Conservation (phyloP, 352 stramenopile species). For the Pythium folliculosum region DNA sequence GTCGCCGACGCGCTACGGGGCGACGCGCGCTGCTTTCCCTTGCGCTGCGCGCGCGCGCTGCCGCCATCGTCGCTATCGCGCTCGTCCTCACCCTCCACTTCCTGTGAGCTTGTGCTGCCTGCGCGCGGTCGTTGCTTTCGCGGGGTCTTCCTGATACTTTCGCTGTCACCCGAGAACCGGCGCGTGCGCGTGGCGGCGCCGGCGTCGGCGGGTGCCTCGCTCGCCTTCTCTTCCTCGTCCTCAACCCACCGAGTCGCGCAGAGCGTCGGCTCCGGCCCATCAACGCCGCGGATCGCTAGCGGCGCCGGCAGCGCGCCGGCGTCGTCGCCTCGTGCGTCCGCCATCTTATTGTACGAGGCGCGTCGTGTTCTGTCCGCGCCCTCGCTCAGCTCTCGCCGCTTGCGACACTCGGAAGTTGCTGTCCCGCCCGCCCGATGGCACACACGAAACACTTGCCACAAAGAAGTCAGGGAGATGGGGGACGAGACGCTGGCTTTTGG, state of each 20-base stretch:
- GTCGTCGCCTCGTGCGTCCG: slow-evolving; percentile 3
- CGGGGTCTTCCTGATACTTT: not conserved
- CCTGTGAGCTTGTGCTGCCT: not conserved
- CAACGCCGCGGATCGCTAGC: not conserved
- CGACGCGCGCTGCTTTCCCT: not conserved
- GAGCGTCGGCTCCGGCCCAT: too few relatives aligned
- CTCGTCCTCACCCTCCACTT: not conserved
- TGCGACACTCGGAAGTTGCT: not conserved
- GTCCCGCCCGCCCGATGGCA: not conserved
- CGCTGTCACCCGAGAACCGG: not conserved
- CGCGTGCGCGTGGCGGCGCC: not conserved
- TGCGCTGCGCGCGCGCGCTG: not conserved
- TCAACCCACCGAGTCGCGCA: not conserved
- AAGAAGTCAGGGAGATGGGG: not conserved
- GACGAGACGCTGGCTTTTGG: too few relatives aligned
- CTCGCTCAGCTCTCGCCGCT: not conserved
- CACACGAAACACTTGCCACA: not conserved
- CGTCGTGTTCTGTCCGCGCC: too few relatives aligned
- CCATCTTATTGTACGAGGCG: not conserved
- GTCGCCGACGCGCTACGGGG: not conserved
- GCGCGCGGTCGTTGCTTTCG: not conserved
- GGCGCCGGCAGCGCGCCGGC: not conserved
- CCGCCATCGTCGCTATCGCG: not conserved
- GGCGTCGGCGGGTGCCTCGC: not conserved
- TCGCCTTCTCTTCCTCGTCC: slow-evolving; percentile 11